Base-by-base conservation (phyloP, 148 eudicot genomes). In the Selenicereus undatus region DNA sequence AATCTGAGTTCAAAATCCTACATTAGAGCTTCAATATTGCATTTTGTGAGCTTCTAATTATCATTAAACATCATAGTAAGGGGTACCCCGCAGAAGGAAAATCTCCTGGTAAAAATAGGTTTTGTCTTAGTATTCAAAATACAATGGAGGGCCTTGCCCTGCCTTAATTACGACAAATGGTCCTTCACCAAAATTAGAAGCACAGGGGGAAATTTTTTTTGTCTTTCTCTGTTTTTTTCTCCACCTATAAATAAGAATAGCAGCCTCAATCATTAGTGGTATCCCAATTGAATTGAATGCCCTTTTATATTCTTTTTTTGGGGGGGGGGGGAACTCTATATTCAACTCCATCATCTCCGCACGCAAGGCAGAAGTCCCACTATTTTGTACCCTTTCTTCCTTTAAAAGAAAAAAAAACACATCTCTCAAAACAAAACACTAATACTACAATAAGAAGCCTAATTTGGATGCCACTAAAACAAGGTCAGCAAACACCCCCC, bases 191-290 rank as follows among this genome's bases (percentile, higher is more conserved):
- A 42, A 42, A 43, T 22, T 21, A 54, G 4, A 54, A 16, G 14
- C 9, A 48, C 1, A 9, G 51, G 12, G 14, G 14, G 5, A 54
- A 54, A n/a, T 21, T 7, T n/a, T 62, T 24, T 78, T 29, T 45
- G 29, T 68, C 8, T 68, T 62, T 8, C n/a, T n/a, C n/a, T n/a
- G n/a, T n/a, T n/a, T 21, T 22, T 7, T 42, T 70, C n/a, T n/a
- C n/a, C 54, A 66, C 29, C 69, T 36, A 18, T 29, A 62, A 39
- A 73, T 73, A 73, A n/a, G n/a, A n/a, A n/a, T n/a, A 76, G 79
- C 76, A 79, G 71, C 30, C 76, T 83, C 85, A 83, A 83, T 79
- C 82, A 83, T 83, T 83, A 79, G 85, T 83, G 82, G n/a, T 10
- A 56, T 51, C 51, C 69, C 80, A 36, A 36, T 36, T 36, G 39